Conservation (phyloP, 2,329 filamentous ascomycete species). For the Thelonectria blattea region DNA sequence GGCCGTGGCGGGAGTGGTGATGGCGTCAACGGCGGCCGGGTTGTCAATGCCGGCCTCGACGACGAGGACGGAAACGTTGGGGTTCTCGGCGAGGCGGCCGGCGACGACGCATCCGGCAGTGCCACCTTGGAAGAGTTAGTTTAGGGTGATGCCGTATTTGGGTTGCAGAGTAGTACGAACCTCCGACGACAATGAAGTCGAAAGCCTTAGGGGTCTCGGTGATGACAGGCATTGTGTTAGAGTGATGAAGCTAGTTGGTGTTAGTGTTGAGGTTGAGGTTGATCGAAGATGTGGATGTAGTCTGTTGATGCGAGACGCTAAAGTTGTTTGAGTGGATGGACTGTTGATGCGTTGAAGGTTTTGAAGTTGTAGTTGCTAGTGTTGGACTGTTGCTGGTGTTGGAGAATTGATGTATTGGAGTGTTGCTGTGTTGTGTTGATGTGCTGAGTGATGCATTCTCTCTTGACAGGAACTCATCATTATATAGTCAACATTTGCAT, state of each 20-base stretch:
- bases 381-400: background rate
- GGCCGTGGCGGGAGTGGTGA: conserved; percentile 58
- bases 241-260: conserved; percentile 19
- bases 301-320: background rate
- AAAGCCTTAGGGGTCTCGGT: conserved; percentile 15
- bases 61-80: conserved; percentile 50
- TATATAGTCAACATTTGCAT: background rate
- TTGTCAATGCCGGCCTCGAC: conserved; percentile 57
- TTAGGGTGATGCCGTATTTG: too few species aligned
- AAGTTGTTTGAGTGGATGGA: background rate
- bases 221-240: conserved; percentile 14
- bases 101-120: conserved; percentile 46
- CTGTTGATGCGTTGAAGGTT: background rate
- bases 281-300: background rate
- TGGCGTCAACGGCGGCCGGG: conserved; percentile 55
- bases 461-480: background rate
- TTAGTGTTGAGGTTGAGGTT: background rate
- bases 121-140: conserved; percentile 33
- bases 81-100: conserved; percentile 45
- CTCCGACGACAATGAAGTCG: conserved; percentile 23
- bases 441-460: background rate
- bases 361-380: background rate
- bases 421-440: background rate
- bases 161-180: background rate
- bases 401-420: background rate